phyloP scores from a whole-genome alignment of 345 rosid genomes.

The Salix brachista region DNA sequence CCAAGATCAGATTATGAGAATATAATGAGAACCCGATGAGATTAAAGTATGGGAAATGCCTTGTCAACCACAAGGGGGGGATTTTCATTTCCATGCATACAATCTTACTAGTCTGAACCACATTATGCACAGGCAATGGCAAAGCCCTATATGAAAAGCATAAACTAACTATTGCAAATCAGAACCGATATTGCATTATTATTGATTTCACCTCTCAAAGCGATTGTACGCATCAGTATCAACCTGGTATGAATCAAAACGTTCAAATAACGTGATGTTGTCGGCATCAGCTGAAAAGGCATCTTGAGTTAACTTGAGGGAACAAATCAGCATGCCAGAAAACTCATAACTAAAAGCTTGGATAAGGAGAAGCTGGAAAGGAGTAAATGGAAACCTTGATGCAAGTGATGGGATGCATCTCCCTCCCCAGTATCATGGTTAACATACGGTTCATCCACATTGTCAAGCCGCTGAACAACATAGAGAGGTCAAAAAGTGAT shows the following conservation, averaged over 20 bases:
- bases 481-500: neutral
- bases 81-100: neutral
- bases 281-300: conserved; percentile 57
- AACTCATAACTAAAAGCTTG: neutral
- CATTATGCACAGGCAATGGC: neutral
- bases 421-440: conserved; percentile 35
- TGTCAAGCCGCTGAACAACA: conserved; percentile 59
- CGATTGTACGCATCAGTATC: conserved; percentile 42
- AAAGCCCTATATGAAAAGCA: neutral
- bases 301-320: conserved; percentile 12
- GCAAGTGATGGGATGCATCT: conserved; percentile 39
- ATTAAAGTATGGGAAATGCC: neutral
- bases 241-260: conserved; percentile 50
- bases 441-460: conserved; percentile 41
- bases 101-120: neutral
- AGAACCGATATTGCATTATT: neutral
- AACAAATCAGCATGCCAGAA: neutral
- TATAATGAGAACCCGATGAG: neutral
- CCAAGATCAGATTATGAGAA: neutral
- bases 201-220: conserved; percentile 53
- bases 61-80: neutral
- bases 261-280: conserved; percentile 63
- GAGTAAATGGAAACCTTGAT: conserved; percentile 56
- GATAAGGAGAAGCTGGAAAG: neutral
- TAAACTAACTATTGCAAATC: neutral